phyloP scores from a whole-genome alignment of 768 basidiomycete species.

The Lentinula edodes region DNA sequence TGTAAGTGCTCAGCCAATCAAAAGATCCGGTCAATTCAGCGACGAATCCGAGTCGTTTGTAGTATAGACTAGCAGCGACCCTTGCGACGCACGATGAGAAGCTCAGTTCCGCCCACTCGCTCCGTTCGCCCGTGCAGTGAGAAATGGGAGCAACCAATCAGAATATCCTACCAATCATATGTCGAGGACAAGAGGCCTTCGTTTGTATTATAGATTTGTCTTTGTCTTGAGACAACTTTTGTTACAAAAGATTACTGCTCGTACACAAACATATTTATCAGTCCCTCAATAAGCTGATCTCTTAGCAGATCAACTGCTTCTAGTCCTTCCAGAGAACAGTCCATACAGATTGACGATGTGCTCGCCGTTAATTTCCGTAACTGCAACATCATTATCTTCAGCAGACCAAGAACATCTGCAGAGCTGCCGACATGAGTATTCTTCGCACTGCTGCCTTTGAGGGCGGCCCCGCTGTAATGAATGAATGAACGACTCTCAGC shows the following conservation, averaged over 20 bases:
- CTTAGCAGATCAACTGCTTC: conserved; percentile 33
- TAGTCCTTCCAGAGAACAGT: conserved; percentile 39
- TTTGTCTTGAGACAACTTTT: no score
- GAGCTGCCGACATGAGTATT: conserved; percentile 12
- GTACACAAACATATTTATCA: conserved; percentile 32
- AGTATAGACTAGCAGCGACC: no score
- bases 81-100: no score
- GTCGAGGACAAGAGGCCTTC: no score
- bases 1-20: no score
- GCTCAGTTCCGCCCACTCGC: no score
- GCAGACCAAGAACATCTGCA: conserved; percentile 57
- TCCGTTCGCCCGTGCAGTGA: no score
- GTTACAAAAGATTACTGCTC: background rate
- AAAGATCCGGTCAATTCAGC: no score
- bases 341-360: conserved; percentile 28
- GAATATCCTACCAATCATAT: no score
- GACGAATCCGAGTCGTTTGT: no score
- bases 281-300: conserved; percentile 34
- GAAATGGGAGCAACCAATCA: no score
- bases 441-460: background rate
- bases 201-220: no score
- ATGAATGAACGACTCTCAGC: conserved; percentile 28
- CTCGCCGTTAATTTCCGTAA: conserved; percentile 31
- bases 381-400: conserved; percentile 38
- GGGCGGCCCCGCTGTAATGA: background rate